Percentiles rank a stretch among this genome's conserved stretches.
These are phyloP conservation scores for Colletotrichum sansevieriae DNA, from an alignment of 2,329 filamentous ascomycete genomes.

Conservation along the genomic window DNA sequence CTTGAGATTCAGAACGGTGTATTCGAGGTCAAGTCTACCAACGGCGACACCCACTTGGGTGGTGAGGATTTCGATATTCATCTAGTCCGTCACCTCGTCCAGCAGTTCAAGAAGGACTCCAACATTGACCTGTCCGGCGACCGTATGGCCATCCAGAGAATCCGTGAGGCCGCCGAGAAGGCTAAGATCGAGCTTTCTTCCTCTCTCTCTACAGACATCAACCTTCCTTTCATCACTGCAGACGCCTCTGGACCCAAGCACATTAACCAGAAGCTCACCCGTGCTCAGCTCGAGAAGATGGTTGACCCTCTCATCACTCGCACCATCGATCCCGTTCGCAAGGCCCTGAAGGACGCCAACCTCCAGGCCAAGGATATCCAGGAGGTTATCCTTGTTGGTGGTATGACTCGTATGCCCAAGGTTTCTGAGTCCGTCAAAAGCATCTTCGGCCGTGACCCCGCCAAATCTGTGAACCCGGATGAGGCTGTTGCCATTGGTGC, in stretches of 20 bases:
- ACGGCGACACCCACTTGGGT: slow-evolving; percentile 98
- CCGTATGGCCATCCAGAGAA: slow-evolving; percentile 99
- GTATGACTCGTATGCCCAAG: slow-evolving; percentile 99
- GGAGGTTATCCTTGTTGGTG: slow-evolving; percentile 97
- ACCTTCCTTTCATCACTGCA: slow-evolving; percentile 98
- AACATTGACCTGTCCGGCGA: slow-evolving; percentile 90
- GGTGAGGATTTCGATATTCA: slow-evolving; percentile 98
- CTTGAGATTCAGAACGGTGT: slow-evolving; percentile 98
- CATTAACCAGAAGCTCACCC: slow-evolving; percentile 95
- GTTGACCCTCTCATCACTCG: slow-evolving; percentile 89
- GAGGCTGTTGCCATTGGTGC: slow-evolving; percentile 98
- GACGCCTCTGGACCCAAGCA: slow-evolving; percentile 96
- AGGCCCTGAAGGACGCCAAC: slow-evolving; percentile 95
- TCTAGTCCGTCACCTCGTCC: slow-evolving; percentile 92
- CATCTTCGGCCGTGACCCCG: slow-evolving; percentile 95
- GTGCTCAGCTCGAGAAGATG: slow-evolving; percentile 92
- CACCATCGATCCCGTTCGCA: slow-evolving; percentile 93
- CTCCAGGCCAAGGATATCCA: slow-evolving; percentile 94
- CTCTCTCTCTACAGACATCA: slow-evolving; percentile 95
- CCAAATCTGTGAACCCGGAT: slow-evolving; percentile 98
- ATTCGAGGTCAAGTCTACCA: slow-evolving; percentile 99
- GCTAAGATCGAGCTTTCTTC: slow-evolving; percentile 99
- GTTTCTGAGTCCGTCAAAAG: slow-evolving; percentile 94
- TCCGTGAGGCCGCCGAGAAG: slow-evolving; percentile 98
- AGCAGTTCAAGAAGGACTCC: slow-evolving; percentile 97